Conservation (phyloP, 306 rosid species). For the Astragalus glycyphyllos region DNA sequence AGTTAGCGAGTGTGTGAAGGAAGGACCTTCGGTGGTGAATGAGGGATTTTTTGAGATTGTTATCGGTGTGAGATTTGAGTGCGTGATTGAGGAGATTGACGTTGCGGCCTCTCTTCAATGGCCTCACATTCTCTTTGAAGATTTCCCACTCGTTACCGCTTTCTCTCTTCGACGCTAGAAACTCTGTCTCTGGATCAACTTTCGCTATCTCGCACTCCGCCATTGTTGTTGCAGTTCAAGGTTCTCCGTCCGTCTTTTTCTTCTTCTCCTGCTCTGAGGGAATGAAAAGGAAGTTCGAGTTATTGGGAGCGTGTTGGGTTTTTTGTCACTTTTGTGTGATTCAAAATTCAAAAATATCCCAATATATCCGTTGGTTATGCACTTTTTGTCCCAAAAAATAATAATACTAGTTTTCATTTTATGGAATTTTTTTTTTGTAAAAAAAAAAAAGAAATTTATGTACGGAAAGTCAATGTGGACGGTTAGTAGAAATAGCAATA, state of each 20-base stretch:
- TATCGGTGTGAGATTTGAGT: constrained; percentile 64
- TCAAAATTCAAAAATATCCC: constrained; percentile 35
- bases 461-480: background rate
- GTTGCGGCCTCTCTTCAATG: constrained; percentile 91
- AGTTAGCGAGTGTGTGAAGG: background rate
- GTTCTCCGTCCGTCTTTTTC: background rate
- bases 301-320: background rate
- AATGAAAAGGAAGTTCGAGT: background rate
- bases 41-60: constrained; percentile 67
- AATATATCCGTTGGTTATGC: constrained; percentile 1
- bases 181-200: constrained; percentile 82
- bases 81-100: constrained; percentile 67
- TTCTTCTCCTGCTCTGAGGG: background rate
- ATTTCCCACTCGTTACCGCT: constrained; percentile 89
- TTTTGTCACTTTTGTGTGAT: too few relatives aligned
- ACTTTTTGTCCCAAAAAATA: too few relatives aligned
- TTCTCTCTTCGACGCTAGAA: constrained; percentile 63
- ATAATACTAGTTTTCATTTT: too few relatives aligned
- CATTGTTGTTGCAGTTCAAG: constrained; percentile 36
- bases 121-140: constrained; percentile 92
- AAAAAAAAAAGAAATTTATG: too few relatives aligned
- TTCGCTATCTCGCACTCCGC: constrained; percentile 38
- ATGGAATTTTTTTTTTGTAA: too few relatives aligned
- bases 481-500: background rate
- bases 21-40: constrained; percentile 59